A percentile compares a stretch with the other conserved stretches of the same genome.
phyloP scores from a whole-genome alignment of 2,329 filamentous ascomycete species.

The Xylaria sp. region DNA sequence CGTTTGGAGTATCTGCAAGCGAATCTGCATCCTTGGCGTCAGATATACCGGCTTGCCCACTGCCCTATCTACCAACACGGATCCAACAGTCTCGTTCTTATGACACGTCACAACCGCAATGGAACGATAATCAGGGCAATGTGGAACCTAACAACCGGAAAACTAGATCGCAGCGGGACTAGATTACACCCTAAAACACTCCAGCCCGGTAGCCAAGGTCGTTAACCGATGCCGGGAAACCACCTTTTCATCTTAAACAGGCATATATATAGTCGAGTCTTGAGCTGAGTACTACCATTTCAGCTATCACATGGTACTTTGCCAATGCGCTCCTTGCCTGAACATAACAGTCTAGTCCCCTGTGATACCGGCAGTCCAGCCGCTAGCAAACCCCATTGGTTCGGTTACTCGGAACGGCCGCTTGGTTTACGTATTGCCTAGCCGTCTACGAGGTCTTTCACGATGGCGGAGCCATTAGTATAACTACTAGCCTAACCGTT shows the following conservation, averaged over 20 bases:
- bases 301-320: neutral
- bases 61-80: neutral
- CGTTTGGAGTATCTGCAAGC: conserved; percentile 19
- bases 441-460: neutral
- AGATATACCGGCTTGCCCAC: conserved; percentile 6
- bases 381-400: neutral
- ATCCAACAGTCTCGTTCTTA: conserved; percentile 8
- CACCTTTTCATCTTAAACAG: neutral
- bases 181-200: neutral
- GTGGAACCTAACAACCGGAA: neutral
- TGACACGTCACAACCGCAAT: conserved; percentile 15
- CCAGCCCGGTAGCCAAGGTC: too few relatives aligned
- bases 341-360: neutral
- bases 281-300: neutral
- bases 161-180: neutral
- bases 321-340: neutral
- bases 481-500: neutral
- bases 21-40: conserved; percentile 16
- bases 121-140: neutral
- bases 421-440: neutral
- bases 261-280: neutral
- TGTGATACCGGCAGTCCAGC: neutral
- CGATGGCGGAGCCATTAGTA: neutral
- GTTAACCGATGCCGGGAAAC: neutral
- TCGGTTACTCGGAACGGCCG: neutral